phyloP scores from a whole-genome alignment of 2,329 filamentous ascomycete species.

The Sporothrix mexicana region DNA sequence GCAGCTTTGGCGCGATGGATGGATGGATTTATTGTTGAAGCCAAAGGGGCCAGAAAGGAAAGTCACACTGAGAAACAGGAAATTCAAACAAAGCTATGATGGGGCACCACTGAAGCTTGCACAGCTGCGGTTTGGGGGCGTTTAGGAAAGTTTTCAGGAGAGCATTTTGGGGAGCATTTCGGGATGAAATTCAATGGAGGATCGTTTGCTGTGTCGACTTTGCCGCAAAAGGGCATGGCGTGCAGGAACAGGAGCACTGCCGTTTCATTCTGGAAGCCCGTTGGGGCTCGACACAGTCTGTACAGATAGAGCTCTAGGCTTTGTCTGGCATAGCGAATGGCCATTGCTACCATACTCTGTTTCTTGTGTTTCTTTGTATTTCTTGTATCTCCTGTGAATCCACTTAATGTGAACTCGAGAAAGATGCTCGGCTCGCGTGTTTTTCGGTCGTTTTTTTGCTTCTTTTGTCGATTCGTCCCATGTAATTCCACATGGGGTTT shows the following conservation, averaged over 20 bases:
- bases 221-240: conserved; percentile 10
- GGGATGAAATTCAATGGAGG: too few relatives aligned
- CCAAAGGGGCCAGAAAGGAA: neutral
- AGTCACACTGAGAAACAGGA: conserved; percentile 11
- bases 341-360: neutral
- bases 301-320: neutral
- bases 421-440: neutral
- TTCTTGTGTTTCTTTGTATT: neutral
- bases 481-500: neutral
- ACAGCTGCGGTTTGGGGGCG: neutral
- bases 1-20: too few relatives aligned
- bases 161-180: too few relatives aligned
- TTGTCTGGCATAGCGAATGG: neutral
- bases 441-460: neutral
- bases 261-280: conserved; percentile 25
- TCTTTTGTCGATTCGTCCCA: neutral
- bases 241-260: conserved; percentile 10
- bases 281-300: too few relatives aligned
- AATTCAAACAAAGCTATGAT: conserved; percentile 5
- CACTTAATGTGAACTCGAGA: neutral
- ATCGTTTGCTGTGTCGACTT: neutral
- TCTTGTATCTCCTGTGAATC: neutral
- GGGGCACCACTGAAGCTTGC: conserved; percentile 5
- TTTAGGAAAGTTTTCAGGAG: too few relatives aligned
- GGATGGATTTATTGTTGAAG: too few relatives aligned